Evolutionary conservation across 139 green algal species (phyloP), one percentile per base, ranked within the genome.

Genomic region (Zygnema cylindricum): DNA sequence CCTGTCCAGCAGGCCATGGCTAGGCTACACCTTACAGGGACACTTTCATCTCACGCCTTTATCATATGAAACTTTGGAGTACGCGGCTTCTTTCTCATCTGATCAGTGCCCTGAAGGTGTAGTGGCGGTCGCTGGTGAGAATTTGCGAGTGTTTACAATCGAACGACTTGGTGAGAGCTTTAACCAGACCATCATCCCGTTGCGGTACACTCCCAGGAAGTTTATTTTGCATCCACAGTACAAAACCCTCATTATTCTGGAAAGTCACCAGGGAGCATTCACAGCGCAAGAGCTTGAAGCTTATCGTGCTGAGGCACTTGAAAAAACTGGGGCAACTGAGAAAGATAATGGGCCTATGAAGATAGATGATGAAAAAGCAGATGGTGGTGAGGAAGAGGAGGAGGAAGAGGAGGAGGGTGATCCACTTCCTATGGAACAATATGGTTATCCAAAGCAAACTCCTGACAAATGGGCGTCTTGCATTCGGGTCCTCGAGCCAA

Each of bases 51-150:
- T 99, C 69, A 93, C 93, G 39, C 97, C 97, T 23, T 93, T 99
- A 21, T 97, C 94, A 33, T 98, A 98, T 77, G 96, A 98, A 57
- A 85, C 88, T 1, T 78, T 94, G n/a, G 89, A 94, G 36, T 82
- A 93, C 55, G 88, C 92, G 3, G 81, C 79, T 25, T 21, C 79
- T 1, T 99, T 99, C 90, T 90, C 95, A 1, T 96, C 91, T 0
- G 97, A 98, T 79, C 95, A 98, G 93, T 98, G 95, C 77, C 96
- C 96, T n/a, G 97, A 99, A 93, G 97, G 97, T 78, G 96, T 99
- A 91, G 96, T 99, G 55, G 95, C 96, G 0, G 96, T 99, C 39
- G 92, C 95, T 22, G 94, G 95, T 87, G 69, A 91, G 40, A 96
- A 92, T 30, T 93, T 99, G 91, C 94, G 97, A 71, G 96, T 99